Conservation (phyloP, 1,139 yeast genomes). For the Wickerhamomyces sp. region DNA sequence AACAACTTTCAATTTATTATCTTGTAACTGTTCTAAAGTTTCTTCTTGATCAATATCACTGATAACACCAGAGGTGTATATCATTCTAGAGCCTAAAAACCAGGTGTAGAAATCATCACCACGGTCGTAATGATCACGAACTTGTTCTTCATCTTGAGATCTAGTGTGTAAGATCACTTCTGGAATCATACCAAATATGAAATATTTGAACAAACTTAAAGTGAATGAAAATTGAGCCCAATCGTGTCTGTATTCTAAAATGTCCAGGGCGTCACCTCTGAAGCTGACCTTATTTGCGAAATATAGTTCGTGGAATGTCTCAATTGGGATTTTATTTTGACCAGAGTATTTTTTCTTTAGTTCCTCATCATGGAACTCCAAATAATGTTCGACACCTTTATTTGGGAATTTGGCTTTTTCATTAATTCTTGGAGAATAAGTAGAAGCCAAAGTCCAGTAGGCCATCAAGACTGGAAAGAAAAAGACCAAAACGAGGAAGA, state of each 20-base stretch:
- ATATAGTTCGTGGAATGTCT: constrained; percentile 85
- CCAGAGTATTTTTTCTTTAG: constrained; percentile 72
- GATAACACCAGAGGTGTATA: constrained; percentile 85
- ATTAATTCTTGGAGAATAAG: constrained; percentile 77
- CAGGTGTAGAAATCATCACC: constrained; percentile 94
- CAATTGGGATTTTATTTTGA: constrained; percentile 78
- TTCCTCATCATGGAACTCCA: constrained; percentile 77
- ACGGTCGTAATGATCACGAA: constrained; percentile 92
- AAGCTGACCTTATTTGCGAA: constrained; percentile 81
- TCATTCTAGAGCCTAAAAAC: constrained; percentile 94
- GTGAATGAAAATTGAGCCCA: constrained; percentile 88
- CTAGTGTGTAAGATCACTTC: constrained; percentile 90
- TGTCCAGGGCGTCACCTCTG: constrained; percentile 84
- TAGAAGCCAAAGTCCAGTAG: constrained; percentile 77
- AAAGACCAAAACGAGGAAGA: constrained; percentile 47
- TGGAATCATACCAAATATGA: constrained; percentile 86
- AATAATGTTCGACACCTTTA: constrained; percentile 72
- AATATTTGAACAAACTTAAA: constrained; percentile 69
- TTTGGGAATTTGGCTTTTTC: constrained; percentile 75
- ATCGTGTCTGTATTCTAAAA: constrained; percentile 83
- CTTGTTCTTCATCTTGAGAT: constrained; percentile 95
- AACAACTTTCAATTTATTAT: constrained; percentile 81
- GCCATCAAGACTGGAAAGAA: constrained; percentile 71
- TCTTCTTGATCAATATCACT: constrained; percentile 69
- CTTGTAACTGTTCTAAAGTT: constrained; percentile 82